Percentiles rank a stretch among this genome's conserved stretches.
Evolutionary conservation across 352 stramenopile species (phyloP).

Genomic region (Nannochloropsis limnetica): DNA sequence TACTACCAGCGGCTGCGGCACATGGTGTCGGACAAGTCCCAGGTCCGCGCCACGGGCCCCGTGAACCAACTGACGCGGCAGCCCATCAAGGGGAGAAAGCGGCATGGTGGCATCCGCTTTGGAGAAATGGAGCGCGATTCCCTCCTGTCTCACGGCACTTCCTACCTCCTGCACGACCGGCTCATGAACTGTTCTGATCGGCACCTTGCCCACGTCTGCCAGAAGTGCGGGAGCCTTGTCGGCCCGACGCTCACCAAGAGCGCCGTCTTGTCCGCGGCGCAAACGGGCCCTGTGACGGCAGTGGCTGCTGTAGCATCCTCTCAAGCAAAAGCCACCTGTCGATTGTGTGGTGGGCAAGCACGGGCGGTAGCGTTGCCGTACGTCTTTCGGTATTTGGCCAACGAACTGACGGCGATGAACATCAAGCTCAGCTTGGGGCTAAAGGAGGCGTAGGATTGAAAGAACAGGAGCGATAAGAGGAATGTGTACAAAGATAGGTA

Average conservation of each 20-base stretch:
- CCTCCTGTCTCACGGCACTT: slow-evolving; percentile 87
- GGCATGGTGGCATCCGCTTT: slow-evolving; percentile 95
- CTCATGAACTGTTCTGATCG: slow-evolving; percentile 98
- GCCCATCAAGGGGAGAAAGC: slow-evolving; percentile 98
- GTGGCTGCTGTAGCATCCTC: slow-evolving; percentile 19
- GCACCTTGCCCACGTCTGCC: slow-evolving; percentile 93
- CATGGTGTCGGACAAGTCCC: slow-evolving; percentile 99
- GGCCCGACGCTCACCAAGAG: slow-evolving; percentile 59
- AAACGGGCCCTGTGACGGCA: slow-evolving; percentile 41
- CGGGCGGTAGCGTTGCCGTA: slow-evolving; percentile 93
- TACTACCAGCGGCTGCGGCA: slow-evolving; percentile 99
- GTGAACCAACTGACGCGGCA: slow-evolving; percentile 98
- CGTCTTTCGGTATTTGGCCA: slow-evolving; percentile 96
- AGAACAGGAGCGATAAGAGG: too few species aligned
- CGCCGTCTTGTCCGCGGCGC: slow-evolving; percentile 54
- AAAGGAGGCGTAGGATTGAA: background rate
- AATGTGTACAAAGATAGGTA: too few species aligned
- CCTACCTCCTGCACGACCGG: slow-evolving; percentile 89
- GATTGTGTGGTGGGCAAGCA: slow-evolving; percentile 64
- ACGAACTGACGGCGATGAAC: slow-evolving; percentile 99
- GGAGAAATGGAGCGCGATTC: slow-evolving; percentile 99
- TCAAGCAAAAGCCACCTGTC: slow-evolving; percentile 35
- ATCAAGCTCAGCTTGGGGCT: slow-evolving; percentile 90
- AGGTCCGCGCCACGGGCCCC: slow-evolving; percentile 93
- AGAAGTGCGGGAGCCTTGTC: slow-evolving; percentile 73